Conservation (phyloP, 495 filamentous ascomycete species). For the Physcia stellaris region DNA sequence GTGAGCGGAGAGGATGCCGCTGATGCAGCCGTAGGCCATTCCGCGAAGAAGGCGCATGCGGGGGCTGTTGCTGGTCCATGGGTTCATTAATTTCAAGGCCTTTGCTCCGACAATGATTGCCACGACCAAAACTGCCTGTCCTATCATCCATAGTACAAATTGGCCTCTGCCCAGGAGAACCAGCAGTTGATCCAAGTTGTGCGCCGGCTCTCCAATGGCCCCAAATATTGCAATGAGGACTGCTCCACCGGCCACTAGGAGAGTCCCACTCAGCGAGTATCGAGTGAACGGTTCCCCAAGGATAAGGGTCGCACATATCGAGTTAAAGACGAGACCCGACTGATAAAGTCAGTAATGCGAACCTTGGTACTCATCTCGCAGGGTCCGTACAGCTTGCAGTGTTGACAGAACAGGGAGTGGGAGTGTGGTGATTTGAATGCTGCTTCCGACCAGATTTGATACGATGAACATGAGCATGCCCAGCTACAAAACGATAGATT, state of each 20-base stretch:
- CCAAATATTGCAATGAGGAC: constrained; percentile 87
- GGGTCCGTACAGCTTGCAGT: constrained; percentile 58
- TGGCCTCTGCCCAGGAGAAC: constrained; percentile 54
- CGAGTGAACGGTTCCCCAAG: constrained; percentile 87
- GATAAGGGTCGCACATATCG: constrained; percentile 87
- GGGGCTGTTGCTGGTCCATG: constrained; percentile 35
- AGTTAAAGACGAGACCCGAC: constrained; percentile 95
- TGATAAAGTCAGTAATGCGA: too few species aligned
- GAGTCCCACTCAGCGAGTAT: constrained; percentile 77
- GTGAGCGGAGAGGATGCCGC: constrained; percentile 89
- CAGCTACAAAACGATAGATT: constrained; percentile 27
- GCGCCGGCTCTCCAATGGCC: constrained; percentile 88
- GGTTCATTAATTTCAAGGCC: constrained; percentile 38
- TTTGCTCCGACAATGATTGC: constrained; percentile 49
- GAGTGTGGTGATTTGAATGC: constrained; percentile 93
- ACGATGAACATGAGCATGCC: constrained; percentile 96
- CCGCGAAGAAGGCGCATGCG: constrained; percentile 72
- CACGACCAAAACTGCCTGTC: constrained; percentile 57
- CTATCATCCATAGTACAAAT: constrained; percentile 87
- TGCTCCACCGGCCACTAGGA: constrained; percentile 76
- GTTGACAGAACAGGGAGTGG: constrained; percentile 91
- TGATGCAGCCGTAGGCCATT: constrained; percentile 76
- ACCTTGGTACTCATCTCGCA: too few species aligned
- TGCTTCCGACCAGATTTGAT: constrained; percentile 85
- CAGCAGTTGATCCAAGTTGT: constrained; percentile 71